Percentiles rank a stretch among this genome's conserved stretches.
Conservation (phyloP, 768 basidiomycete genomes). For the Lactifluus subvellereus region DNA sequence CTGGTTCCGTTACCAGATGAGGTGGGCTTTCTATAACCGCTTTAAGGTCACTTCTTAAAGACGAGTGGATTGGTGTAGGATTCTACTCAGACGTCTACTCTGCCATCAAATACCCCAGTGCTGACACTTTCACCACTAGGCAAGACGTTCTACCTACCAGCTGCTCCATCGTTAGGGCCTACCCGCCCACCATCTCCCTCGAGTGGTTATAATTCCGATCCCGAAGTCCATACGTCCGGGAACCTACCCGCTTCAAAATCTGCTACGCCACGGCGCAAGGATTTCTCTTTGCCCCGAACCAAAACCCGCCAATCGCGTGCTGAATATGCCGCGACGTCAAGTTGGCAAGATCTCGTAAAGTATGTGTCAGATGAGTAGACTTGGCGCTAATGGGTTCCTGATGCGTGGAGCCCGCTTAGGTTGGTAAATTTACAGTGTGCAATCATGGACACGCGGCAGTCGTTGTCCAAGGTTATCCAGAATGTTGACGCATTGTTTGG, state of each 20-base stretch:
- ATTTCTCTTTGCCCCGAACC: constrained; percentile 7
- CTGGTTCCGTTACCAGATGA: constrained; percentile 55
- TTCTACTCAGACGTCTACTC: constrained; percentile 36
- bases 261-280: constrained; percentile 8
- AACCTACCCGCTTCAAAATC: constrained; percentile 22
- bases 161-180: constrained; percentile 28
- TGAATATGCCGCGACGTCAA: constrained; percentile 42
- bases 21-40: constrained; percentile 40
- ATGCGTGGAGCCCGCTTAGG: constrained; percentile 30
- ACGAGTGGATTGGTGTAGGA: constrained; percentile 29
- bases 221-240: constrained; percentile 44
- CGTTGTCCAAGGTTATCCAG: constrained; percentile 42
- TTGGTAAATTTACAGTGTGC: constrained; percentile 48
- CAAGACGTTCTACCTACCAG: constrained; percentile 53
- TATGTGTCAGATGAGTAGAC: constrained; percentile 33
- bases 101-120: constrained; percentile 72
- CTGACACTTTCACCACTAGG: constrained; percentile 58
- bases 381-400: not conserved
- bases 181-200: constrained; percentile 52
- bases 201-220: constrained; percentile 64
- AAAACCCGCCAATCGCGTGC: constrained; percentile 21
- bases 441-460: constrained; percentile 46
- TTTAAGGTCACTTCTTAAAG: not conserved
- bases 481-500: constrained; percentile 46
- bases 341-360: constrained; percentile 69